Percentiles rank a stretch among this genome's conserved stretches.
phyloP scores from a whole-genome alignment of 345 rosid species.

The Murraya paniculata region DNA sequence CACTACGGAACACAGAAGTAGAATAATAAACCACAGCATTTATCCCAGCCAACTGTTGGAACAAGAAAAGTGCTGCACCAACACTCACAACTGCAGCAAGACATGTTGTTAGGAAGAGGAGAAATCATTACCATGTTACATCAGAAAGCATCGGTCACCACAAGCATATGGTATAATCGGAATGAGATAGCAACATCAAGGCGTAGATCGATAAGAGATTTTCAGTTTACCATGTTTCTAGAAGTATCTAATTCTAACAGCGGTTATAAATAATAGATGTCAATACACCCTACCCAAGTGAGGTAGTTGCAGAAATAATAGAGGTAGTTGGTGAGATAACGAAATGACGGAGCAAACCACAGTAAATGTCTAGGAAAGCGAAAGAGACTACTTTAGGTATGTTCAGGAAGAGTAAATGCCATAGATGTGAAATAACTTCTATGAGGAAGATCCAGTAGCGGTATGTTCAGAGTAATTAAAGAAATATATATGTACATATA shows the following conservation, averaged over 20 bases:
- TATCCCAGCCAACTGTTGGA: slow-evolving; percentile 98
- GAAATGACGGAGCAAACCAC: neutral
- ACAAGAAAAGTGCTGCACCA: slow-evolving; percentile 95
- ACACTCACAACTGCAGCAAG: slow-evolving; percentile 87
- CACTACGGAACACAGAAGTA: slow-evolving; percentile 90
- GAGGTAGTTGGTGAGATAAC: neutral
- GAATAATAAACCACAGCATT: slow-evolving; percentile 99
- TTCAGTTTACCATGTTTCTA: neutral
- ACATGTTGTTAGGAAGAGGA: neutral
- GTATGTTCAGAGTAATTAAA: neutral
- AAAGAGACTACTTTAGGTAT: neutral
- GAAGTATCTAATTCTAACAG: neutral
- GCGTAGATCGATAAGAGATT: neutral
- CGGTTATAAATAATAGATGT: neutral
- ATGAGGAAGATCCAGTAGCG: neutral
- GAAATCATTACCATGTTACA: neutral
- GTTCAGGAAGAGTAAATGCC: neutral
- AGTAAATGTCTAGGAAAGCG: neutral
- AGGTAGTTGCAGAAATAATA: neutral
- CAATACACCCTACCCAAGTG: neutral
- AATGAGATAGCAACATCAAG: neutral
- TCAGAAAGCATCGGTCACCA: neutral
- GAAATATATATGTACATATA: no score
- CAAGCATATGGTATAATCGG: neutral
- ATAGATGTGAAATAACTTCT: neutral